These are phyloP conservation scores for Colletotrichum phormii DNA, from an alignment of 2,329 filamentous ascomycete species.

Conservation along the genomic window DNA sequence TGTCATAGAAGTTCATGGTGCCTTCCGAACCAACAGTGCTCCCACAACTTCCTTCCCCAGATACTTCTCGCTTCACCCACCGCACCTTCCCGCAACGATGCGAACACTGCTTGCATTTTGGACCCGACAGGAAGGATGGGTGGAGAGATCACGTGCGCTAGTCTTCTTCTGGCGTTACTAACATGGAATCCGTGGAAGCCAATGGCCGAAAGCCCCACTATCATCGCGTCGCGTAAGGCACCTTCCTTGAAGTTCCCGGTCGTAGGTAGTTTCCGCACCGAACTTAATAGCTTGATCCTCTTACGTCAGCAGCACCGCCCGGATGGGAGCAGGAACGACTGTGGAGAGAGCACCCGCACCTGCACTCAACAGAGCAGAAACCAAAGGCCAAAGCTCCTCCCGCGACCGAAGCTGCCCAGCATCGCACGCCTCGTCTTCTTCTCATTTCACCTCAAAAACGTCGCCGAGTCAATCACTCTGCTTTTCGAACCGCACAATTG, in stretches of 20 bases:
- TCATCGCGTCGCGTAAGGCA: not conserved
- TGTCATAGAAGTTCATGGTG: not conserved
- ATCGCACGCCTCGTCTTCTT: not conserved
- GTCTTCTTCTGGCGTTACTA: not conserved
- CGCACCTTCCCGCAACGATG: not conserved
- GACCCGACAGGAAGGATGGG: not conserved
- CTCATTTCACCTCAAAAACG: not conserved
- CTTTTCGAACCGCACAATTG: constrained; percentile 5
- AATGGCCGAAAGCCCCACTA: not conserved
- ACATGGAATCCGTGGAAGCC: not conserved
- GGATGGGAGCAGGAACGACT: not conserved
- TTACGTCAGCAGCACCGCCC: constrained; percentile 12
- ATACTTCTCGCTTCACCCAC: not conserved
- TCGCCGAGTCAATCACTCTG: constrained; percentile 1
- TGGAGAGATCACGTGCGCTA: not conserved
- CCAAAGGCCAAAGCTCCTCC: constrained; percentile 29
- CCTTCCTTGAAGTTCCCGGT: not conserved
- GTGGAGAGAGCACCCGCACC: not conserved
- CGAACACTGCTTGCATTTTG: too few species aligned
- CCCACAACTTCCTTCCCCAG: not conserved
- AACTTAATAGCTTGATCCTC: not conserved
- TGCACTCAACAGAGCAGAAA: not conserved
- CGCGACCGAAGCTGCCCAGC: constrained; percentile 14
- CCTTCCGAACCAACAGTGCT: not conserved
- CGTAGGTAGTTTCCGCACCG: not conserved